Evolutionary conservation across 805 yeast species (phyloP).

Genomic region (Ogataea corticis): DNA sequence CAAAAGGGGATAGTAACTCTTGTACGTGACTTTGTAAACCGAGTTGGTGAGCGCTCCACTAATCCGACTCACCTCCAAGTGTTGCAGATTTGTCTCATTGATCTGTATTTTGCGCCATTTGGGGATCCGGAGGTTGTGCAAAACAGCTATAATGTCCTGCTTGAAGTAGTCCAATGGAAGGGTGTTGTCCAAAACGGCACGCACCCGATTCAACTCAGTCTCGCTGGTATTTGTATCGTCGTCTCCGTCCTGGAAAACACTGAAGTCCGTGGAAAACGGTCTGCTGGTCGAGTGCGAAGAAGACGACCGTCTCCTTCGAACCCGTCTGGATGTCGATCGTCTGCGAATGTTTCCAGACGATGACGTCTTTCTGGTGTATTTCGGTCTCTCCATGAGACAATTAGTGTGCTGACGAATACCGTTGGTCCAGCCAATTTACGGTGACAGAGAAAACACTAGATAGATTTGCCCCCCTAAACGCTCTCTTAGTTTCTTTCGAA

Average conservation of each 20-base stretch:
- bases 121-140: constrained; percentile 64
- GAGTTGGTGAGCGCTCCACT: constrained; percentile 94
- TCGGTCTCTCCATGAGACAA: constrained; percentile 26
- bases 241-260: constrained; percentile 3
- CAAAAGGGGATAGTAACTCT: constrained; percentile 57
- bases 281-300: constrained; percentile 24
- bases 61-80: constrained; percentile 62
- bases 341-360: constrained; percentile 21
- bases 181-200: constrained; percentile 67
- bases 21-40: constrained; percentile 62
- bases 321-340: constrained; percentile 26
- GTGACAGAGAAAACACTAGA: too few relatives aligned
- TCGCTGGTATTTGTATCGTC: constrained; percentile 12
- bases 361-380: constrained; percentile 20
- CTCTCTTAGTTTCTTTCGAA: too few relatives aligned
- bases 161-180: constrained; percentile 84
- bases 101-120: constrained; percentile 69
- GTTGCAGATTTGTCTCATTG: constrained; percentile 38
- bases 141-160: constrained; percentile 68
- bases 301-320: constrained; percentile 25
- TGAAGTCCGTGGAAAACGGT: constrained; percentile 21
- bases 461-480: too few relatives aligned
- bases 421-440: too few relatives aligned
- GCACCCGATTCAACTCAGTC: constrained; percentile 34
- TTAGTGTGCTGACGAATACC: not conserved